Conservation (phyloP, 1,139 yeast genomes). For the Scheffersomyces lignicola region DNA sequence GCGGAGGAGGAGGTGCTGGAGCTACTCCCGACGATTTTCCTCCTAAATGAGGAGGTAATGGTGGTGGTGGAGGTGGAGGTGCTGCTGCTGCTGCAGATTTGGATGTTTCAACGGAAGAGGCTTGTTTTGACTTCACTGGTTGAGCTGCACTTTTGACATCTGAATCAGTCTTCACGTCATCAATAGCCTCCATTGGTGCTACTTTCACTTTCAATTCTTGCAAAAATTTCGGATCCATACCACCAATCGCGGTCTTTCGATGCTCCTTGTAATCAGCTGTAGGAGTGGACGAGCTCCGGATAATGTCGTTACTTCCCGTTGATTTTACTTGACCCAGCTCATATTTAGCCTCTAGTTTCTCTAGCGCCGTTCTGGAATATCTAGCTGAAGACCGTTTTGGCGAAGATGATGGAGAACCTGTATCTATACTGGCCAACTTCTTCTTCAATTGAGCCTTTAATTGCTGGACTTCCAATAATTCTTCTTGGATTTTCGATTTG, state of each 20-base stretch:
- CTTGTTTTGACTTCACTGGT: not conserved
- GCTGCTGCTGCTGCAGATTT: not conserved
- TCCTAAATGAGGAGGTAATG: slow-evolving; percentile 18
- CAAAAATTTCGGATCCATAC: slow-evolving; percentile 55
- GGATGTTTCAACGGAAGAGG: not conserved
- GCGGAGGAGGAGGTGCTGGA: slow-evolving; percentile 22
- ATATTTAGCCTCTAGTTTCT: slow-evolving; percentile 49
- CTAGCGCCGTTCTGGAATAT: slow-evolving; percentile 24
- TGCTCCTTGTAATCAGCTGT: slow-evolving; percentile 25
- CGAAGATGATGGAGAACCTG: slow-evolving; percentile 11
- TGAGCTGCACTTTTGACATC: slow-evolving; percentile 9
- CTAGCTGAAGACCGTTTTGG: slow-evolving; percentile 10
- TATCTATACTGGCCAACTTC: slow-evolving; percentile 28
- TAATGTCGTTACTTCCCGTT: slow-evolving; percentile 12
- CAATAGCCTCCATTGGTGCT: slow-evolving; percentile 34
- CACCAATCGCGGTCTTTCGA: slow-evolving; percentile 36
- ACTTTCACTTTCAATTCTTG: slow-evolving; percentile 59
- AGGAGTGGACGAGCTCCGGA: slow-evolving; percentile 7
- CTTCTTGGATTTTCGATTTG: slow-evolving; percentile 38
- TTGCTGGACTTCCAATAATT: slow-evolving; percentile 47
- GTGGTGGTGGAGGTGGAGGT: slow-evolving; percentile 24
- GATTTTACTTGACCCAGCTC: slow-evolving; percentile 42
- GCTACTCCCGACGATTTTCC: slow-evolving; percentile 7
- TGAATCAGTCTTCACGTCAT: slow-evolving; percentile 9
- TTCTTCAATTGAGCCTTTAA: slow-evolving; percentile 43